Evolutionary conservation across 1,139 yeast species (phyloP).

Genomic region (Pichia inconspicua): DNA sequence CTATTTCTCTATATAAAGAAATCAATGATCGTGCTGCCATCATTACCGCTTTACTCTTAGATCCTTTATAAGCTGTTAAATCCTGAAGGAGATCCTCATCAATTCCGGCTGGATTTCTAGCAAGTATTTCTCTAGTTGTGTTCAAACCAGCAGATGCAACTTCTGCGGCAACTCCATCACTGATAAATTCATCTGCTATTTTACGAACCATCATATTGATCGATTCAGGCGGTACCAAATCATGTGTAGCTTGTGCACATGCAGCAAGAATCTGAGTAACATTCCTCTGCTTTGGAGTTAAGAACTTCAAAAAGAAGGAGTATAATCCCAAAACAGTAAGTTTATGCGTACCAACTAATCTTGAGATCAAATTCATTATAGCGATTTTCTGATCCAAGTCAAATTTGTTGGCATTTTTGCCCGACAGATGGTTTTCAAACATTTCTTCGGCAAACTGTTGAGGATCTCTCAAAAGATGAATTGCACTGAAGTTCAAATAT

Average conservation of each 20-base stretch:
- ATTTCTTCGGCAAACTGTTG: constrained; percentile 92
- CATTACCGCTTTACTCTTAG: constrained; percentile 87
- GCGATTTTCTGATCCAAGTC: constrained; percentile 83
- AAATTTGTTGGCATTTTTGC: constrained; percentile 55
- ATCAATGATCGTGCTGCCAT: constrained; percentile 93
- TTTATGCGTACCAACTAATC: constrained; percentile 91
- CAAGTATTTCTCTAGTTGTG: constrained; percentile 83
- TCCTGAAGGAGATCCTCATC: constrained; percentile 83
- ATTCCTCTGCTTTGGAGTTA: constrained; percentile 88
- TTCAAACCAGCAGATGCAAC: constrained; percentile 97
- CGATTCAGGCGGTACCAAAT: constrained; percentile 91
- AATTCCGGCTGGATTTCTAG: constrained; percentile 91
- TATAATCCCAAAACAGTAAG: constrained; percentile 82
- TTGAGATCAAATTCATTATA: constrained; percentile 76
- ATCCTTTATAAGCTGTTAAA: constrained; percentile 81
- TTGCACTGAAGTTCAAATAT: constrained; percentile 84
- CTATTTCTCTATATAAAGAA: constrained; percentile 80
- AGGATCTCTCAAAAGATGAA: constrained; percentile 89
- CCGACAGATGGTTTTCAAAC: constrained; percentile 62
- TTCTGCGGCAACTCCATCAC: constrained; percentile 96
- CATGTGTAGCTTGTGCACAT: constrained; percentile 93
- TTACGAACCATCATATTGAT: constrained; percentile 74
- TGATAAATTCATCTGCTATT: constrained; percentile 93
- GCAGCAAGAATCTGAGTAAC: constrained; percentile 97
- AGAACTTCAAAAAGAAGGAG: constrained; percentile 76